phyloP scores from a whole-genome alignment of 2,329 filamentous ascomycete species.

The Pseudogymnoascus sp. region DNA sequence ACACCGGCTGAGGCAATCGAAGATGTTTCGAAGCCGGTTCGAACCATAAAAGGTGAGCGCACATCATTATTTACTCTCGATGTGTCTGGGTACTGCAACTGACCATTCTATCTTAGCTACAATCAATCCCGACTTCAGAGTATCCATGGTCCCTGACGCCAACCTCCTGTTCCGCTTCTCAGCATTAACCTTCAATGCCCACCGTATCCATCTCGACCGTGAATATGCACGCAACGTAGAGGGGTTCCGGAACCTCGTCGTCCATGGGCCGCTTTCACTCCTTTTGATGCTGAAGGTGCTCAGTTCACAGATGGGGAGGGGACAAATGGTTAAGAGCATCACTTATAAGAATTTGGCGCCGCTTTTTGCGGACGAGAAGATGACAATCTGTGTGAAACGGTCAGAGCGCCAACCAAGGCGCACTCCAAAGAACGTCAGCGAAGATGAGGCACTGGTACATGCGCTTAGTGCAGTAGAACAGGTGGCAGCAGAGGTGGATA shows the following conservation, averaged over 20 bases:
- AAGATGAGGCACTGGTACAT: slow-evolving; percentile 27
- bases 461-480: slow-evolving; percentile 33
- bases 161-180: slow-evolving; percentile 82
- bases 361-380: slow-evolving; percentile 63
- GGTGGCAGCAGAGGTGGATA: slow-evolving; percentile 23
- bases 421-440: not conserved
- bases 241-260: slow-evolving; percentile 65
- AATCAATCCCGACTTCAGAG: slow-evolving; percentile 41
- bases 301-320: slow-evolving; percentile 35
- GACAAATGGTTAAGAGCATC: slow-evolving; percentile 45
- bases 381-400: slow-evolving; percentile 62
- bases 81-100: not conserved
- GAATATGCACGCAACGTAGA: slow-evolving; percentile 63
- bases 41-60: slow-evolving; percentile 22
- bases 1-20: slow-evolving; percentile 14
- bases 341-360: slow-evolving; percentile 78
- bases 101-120: slow-evolving; percentile 14
- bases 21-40: slow-evolving; percentile 16
- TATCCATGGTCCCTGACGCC: slow-evolving; percentile 57
- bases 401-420: not conserved
- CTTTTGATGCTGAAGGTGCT: slow-evolving; percentile 68
- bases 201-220: slow-evolving; percentile 79
- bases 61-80: not conserved
- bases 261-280: slow-evolving; percentile 79
- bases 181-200: slow-evolving; percentile 85